Evolutionary conservation across 257 asterid species (phyloP).

Genomic region (Scutellaria baicalensis): DNA sequence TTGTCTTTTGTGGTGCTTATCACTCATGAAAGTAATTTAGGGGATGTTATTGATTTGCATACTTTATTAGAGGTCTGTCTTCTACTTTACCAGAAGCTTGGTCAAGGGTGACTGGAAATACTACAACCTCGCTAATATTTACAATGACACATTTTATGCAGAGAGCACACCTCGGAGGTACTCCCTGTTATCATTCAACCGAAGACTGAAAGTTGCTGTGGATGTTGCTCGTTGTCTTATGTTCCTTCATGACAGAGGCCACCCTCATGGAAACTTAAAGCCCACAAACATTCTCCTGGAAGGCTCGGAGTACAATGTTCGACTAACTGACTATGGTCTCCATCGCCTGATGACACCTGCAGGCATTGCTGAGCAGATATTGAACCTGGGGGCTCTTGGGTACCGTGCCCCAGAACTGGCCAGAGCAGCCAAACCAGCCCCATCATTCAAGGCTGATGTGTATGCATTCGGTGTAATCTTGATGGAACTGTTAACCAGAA

Average conservation of each 20-base stretch:
- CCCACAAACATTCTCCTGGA: constrained; percentile 79
- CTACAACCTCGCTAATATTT: neutral
- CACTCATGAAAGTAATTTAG: neutral
- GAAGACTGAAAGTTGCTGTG: constrained; percentile 68
- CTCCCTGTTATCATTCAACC: constrained; percentile 70
- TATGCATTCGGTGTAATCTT: constrained; percentile 89
- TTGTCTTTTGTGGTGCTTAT: neutral
- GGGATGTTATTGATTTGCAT: neutral
- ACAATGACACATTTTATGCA: constrained; percentile 21
- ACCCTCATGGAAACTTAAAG: constrained; percentile 91
- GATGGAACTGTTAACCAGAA: constrained; percentile 89
- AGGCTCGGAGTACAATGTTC: constrained; percentile 49
- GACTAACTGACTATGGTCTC: constrained; percentile 80
- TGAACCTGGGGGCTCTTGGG: constrained; percentile 87
- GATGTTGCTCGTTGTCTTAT: constrained; percentile 72
- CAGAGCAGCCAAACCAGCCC: constrained; percentile 52
- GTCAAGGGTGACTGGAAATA: neutral
- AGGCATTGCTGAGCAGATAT: constrained; percentile 86
- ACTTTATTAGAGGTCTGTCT: neutral
- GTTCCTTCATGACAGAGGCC: constrained; percentile 78
- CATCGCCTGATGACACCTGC: constrained; percentile 89
- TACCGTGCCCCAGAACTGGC: constrained; percentile 93
- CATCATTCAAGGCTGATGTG: constrained; percentile 83
- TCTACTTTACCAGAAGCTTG: neutral
- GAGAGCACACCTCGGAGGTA: constrained; percentile 91